Conservation (phyloP, 2,329 filamentous ascomycete species). For the Aphanocladium album region DNA sequence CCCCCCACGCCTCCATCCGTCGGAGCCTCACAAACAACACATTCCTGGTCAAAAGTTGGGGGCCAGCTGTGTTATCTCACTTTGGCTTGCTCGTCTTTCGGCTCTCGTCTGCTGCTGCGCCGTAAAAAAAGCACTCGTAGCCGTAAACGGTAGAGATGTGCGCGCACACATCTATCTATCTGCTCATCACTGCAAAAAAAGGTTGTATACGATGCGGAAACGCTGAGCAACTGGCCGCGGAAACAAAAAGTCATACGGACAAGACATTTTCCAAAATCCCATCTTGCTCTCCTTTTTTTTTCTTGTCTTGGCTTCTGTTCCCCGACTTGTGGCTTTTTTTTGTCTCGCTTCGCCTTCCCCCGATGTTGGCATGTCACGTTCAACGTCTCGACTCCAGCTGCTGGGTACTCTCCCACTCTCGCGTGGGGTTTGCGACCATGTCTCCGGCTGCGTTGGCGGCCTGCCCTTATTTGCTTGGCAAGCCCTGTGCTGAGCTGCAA, state of each 20-base stretch:
- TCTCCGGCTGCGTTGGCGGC: background rate
- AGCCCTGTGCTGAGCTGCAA: background rate
- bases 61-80: background rate
- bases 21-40: background rate
- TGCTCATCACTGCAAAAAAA: too few relatives aligned
- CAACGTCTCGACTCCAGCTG: background rate
- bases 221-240: too few relatives aligned
- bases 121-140: too few relatives aligned
- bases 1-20: slow-evolving; percentile 7
- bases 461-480: background rate
- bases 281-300: too few relatives aligned
- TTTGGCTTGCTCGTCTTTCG: background rate
- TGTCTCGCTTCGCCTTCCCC: background rate
- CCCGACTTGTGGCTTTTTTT: background rate
- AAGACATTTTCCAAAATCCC: too few relatives aligned
- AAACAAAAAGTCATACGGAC: too few relatives aligned
- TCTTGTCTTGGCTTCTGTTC: too few relatives aligned
- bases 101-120: too few relatives aligned
- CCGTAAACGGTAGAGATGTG: too few relatives aligned
- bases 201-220: too few relatives aligned
- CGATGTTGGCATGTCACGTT: background rate
- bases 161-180: too few relatives aligned
- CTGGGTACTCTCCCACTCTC: background rate
- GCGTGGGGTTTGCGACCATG: background rate
- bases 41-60: background rate